Evolutionary conservation across 805 yeast genomes (phyloP), one percentile per base, ranked within the genome.

Genomic region (Kodamaea laetipori): DNA sequence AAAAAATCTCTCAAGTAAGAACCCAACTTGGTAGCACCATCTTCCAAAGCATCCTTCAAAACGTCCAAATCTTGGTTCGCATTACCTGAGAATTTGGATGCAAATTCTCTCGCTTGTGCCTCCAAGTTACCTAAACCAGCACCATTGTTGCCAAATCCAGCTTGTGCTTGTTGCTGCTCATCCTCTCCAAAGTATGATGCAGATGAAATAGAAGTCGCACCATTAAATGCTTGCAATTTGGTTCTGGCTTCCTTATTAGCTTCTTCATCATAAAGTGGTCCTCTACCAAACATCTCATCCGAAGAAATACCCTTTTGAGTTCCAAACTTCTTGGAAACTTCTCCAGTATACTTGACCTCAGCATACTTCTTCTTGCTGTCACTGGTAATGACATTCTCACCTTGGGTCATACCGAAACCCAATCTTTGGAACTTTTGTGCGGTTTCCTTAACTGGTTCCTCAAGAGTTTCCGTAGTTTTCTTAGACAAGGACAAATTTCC

Each of bases 241-340:
- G 78, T 60, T 50, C 77, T 76, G 1, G 97, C 97, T 64, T 90
- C 97, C 36, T 75, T 76, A 43, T 84, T 84, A 30, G 87, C 86
- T 2, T 73, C 74, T 51, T 86, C 85, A 57, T 89, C 97, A 58
- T 78, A 88, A 18, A 81, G 70, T 2, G 75, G 76, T 33, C 90
- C 92, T 58, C 96, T 82, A 13, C 97, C 97, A 64, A 94, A 94
- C 57, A 79, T 81, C 69, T 90, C 95, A 66, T 94, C 98, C 1
- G 97, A 90, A 0, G 98, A 94, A 50, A 94, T 94, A 37, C 90
- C 96, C 76, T 88, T 92, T 63, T 90, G 97, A 31, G 70, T 71
- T 44, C 97, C 97, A 61, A 78, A 94, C 69, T 89, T 87, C 57
- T 71, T 74, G 28, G 79, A 81, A 23, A 86, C 86, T 51, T 82